Evolutionary conservation across 164 flowering plant species (phyloP).

Genomic region (Sextonia rubra): DNA sequence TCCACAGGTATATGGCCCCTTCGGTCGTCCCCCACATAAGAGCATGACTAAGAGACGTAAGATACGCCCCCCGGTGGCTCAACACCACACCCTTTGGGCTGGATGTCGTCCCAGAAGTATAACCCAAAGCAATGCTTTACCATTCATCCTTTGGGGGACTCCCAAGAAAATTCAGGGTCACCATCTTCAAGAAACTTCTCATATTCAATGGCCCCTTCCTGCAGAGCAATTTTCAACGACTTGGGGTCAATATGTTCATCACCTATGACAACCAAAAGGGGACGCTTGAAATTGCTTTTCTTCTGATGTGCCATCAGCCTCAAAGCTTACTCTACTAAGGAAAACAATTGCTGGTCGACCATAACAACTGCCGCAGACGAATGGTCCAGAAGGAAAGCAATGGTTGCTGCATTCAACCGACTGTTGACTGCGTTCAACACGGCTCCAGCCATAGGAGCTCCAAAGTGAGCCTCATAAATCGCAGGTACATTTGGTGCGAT

Average conservation of each 20-base stretch:
- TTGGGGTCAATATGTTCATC: constrained; percentile 64
- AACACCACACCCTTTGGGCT: constrained; percentile 93
- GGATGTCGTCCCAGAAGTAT: constrained; percentile 97
- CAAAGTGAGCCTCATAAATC: constrained; percentile 87
- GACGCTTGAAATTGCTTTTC: constrained; percentile 43
- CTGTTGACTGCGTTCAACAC: constrained; percentile 75
- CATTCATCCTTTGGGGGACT: constrained; percentile 88
- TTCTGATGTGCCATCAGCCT: constrained; percentile 38
- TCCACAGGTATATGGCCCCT: constrained; percentile 87
- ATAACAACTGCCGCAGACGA: constrained; percentile 62
- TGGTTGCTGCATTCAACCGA: constrained; percentile 69
- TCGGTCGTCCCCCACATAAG: constrained; percentile 77
- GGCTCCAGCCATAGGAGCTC: constrained; percentile 94
- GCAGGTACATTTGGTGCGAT: constrained; percentile 94
- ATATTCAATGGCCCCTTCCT: constrained; percentile 72
- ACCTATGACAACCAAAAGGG: constrained; percentile 65
- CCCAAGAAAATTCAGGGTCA: constrained; percentile 79
- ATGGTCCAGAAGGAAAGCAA: constrained; percentile 76
- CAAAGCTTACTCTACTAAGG: constrained; percentile 78
- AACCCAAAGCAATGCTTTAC: constrained; percentile 92
- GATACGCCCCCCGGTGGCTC: constrained; percentile 84
- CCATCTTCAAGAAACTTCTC: constrained; percentile 77
- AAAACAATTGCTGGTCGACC: constrained; percentile 88
- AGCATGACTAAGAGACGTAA: constrained; percentile 60
- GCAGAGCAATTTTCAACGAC: constrained; percentile 43